phyloP scores from a whole-genome alignment of 805 yeast species.

The Wickerhamiella galacta region DNA sequence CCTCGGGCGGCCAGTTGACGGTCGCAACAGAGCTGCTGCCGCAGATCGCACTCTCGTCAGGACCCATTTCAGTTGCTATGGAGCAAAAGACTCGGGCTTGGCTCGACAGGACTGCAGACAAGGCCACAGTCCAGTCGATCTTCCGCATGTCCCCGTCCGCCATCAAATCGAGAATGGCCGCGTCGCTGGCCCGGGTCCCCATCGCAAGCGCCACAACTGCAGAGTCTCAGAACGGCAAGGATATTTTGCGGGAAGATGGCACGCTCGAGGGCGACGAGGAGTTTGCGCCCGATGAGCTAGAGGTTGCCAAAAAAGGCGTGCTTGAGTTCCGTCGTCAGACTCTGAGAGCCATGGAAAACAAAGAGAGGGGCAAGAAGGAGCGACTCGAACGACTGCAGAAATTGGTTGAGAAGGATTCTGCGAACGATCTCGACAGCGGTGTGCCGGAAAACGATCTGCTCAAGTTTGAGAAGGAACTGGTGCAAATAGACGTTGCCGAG shows the following conservation, averaged over 20 bases:
- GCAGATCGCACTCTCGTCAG: neutral
- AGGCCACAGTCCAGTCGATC: conserved; percentile 1
- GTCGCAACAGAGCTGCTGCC: neutral
- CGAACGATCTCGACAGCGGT: no score
- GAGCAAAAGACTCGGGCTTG: neutral
- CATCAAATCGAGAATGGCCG: neutral
- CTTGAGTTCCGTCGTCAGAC: conserved; percentile 12
- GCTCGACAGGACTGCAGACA: neutral
- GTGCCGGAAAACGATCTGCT: no score
- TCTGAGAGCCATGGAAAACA: neutral
- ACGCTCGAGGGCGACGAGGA: neutral
- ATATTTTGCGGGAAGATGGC: conserved; percentile 2
- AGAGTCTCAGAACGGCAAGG: neutral
- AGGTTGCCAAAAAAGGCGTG: conserved; percentile 11
- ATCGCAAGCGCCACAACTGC: neutral
- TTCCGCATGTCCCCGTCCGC: neutral
- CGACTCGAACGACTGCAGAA: no score
- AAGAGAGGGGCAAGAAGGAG: no score
- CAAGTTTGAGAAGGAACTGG: no score
- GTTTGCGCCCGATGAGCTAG: conserved; percentile 7
- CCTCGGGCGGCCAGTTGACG: neutral
- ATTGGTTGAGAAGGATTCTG: no score
- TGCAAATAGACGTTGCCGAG: no score
- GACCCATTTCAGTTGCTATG: neutral
- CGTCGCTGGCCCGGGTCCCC: neutral